phyloP scores from a whole-genome alignment of 2,329 filamentous ascomycete species.

The Zarea fungicola region DNA sequence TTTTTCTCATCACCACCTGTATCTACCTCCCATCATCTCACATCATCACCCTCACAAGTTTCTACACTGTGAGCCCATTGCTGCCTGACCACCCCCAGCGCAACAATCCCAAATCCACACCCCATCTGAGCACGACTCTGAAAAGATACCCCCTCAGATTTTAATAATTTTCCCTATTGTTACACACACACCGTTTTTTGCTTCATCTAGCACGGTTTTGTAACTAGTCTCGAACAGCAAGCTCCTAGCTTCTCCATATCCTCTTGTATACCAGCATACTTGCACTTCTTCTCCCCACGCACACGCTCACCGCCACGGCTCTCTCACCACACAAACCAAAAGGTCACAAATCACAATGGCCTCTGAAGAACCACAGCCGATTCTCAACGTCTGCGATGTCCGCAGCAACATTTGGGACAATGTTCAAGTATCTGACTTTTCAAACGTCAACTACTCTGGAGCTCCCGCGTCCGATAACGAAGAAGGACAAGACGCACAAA shows the following conservation, averaged over 20 bases:
- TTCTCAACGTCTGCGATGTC: background rate
- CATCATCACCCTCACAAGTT: background rate
- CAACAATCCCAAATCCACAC: background rate
- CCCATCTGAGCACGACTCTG: background rate
- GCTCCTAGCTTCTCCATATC: background rate
- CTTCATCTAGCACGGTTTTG: background rate
- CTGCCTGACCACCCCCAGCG: slow-evolving; percentile 7
- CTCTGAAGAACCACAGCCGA: slow-evolving; percentile 9
- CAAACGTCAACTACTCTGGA: slow-evolving; percentile 3
- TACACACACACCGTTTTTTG: background rate
- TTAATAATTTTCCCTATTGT: slow-evolving; percentile 1
- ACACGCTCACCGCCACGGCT: background rate
- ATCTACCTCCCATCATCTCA: slow-evolving; percentile 9
- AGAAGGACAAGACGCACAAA: slow-evolving; percentile 5
- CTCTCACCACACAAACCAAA: background rate
- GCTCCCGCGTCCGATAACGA: slow-evolving; percentile 1
- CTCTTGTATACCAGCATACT: background rate
- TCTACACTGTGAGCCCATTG: slow-evolving; percentile 4
- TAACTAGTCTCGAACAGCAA: slow-evolving; percentile 1
- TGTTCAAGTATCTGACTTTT: slow-evolving; percentile 8
- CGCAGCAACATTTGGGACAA: slow-evolving; percentile 3
- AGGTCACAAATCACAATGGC: slow-evolving; percentile 10
- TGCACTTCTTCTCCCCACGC: background rate
- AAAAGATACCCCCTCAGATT: background rate
- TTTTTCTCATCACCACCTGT: slow-evolving; percentile 7